Evolutionary conservation across 208 protist genomes (phyloP).

Genomic region (Leishmania turanica): DNA sequence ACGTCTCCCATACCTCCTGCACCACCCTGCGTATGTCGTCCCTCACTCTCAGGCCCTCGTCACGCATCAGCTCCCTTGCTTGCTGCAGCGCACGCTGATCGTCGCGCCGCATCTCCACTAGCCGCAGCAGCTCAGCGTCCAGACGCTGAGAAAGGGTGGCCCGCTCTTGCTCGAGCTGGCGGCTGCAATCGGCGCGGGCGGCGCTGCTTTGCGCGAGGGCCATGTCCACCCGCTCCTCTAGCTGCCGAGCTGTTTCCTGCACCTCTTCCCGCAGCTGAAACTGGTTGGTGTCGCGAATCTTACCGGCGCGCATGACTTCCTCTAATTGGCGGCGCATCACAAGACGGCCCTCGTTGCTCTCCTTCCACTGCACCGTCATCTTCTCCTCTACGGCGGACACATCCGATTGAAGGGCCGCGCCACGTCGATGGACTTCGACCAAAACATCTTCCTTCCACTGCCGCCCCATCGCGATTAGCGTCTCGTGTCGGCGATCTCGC

Average conservation of each 20-base stretch:
- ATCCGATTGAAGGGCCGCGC: constrained; percentile 48
- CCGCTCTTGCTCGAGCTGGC: constrained; percentile 66
- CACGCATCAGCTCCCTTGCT: constrained; percentile 37
- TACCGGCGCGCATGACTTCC: constrained; percentile 39
- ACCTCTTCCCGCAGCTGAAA: constrained; percentile 74
- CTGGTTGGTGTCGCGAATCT: constrained; percentile 49
- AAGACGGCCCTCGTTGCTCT: constrained; percentile 34
- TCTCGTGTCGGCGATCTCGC: constrained; percentile 61
- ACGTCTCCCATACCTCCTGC: constrained; percentile 54
- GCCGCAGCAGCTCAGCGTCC: constrained; percentile 69
- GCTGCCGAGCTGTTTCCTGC: constrained; percentile 36
- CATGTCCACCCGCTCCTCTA: constrained; percentile 52
- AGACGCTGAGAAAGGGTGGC: constrained; percentile 58
- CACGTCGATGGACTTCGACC: constrained; percentile 64
- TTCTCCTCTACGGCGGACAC: constrained; percentile 52
- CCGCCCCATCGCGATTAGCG: constrained; percentile 53
- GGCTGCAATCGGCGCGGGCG: constrained; percentile 55
- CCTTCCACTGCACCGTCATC: constrained; percentile 37
- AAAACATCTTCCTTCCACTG: constrained; percentile 81
- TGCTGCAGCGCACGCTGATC: constrained; percentile 57
- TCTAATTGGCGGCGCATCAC: constrained; percentile 62
- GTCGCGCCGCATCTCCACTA: constrained; percentile 68
- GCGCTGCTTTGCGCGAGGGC: constrained; percentile 49
- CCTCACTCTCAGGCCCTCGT: constrained; percentile 35
- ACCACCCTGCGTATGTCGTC: constrained; percentile 43